Conservation (phyloP, 2,329 filamentous ascomycete species). For the Alternaria arbusti region DNA sequence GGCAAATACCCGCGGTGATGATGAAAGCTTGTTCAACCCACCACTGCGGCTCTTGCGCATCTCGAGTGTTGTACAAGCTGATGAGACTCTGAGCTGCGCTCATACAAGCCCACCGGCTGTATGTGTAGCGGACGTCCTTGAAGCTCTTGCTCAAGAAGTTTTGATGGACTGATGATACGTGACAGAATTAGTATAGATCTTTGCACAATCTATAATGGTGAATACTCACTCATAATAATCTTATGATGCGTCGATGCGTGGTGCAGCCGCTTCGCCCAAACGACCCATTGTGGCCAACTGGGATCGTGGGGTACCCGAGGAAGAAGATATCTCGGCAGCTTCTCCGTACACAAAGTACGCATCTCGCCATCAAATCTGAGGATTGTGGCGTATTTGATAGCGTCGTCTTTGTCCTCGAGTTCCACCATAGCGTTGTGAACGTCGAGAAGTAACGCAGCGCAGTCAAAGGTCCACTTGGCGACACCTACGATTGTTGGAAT, state of each 20-base stretch:
- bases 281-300: constrained; percentile 50
- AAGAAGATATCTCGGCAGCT: constrained; percentile 45
- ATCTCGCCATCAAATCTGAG: constrained; percentile 51
- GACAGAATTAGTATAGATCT: neutral
- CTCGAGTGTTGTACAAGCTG: constrained; percentile 45
- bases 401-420: constrained; percentile 38
- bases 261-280: constrained; percentile 49
- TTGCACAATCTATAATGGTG: neutral
- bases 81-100: constrained; percentile 51
- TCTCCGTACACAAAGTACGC: constrained; percentile 42
- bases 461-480: constrained; percentile 41
- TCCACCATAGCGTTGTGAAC: constrained; percentile 49
- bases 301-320: constrained; percentile 41
- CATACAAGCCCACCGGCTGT: constrained; percentile 52
- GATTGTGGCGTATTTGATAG: constrained; percentile 50
- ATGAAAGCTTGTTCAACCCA: constrained; percentile 51
- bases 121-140: constrained; percentile 50
- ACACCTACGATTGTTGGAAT: constrained; percentile 40
- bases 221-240: constrained; percentile 49
- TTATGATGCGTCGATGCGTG: constrained; percentile 52
- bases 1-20: constrained; percentile 38
- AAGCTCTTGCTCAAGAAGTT: constrained; percentile 53
- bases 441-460: constrained; percentile 47
- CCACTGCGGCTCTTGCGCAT: constrained; percentile 49
- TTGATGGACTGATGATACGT: constrained; percentile 41